phyloP scores from a whole-genome alignment of 1,284 basidiomycete species.

The Quambalaria eucalypti region DNA sequence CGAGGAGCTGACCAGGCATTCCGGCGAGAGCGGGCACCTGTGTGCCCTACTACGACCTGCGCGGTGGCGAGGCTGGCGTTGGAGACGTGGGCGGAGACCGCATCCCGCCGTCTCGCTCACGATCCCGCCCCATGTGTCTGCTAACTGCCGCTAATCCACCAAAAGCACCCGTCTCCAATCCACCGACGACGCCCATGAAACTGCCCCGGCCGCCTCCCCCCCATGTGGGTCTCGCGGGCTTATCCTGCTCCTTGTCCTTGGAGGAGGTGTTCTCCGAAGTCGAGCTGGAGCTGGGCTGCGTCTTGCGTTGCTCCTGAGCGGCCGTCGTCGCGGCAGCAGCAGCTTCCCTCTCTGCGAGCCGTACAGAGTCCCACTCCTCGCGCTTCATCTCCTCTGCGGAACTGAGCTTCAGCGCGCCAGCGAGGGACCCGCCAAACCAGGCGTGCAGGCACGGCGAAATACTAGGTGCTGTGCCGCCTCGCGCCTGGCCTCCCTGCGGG shows the following conservation, averaged over 20 bases:
- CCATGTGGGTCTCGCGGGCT: constrained; percentile 9
- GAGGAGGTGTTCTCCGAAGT: neutral
- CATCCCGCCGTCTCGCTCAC: too few relatives aligned
- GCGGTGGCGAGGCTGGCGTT: too few relatives aligned
- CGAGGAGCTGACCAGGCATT: too few relatives aligned
- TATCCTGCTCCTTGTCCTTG: neutral
- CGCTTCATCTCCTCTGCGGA: neutral
- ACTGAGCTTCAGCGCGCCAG: constrained; percentile 1
- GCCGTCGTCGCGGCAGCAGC: neutral
- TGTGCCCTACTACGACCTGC: too few relatives aligned
- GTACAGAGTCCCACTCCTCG: constrained; percentile 3
- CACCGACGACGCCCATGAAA: constrained; percentile 30
- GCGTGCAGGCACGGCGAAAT: constrained; percentile 3
- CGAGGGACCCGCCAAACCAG: constrained; percentile 13
- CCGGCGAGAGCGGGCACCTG: too few relatives aligned
- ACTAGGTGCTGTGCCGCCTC: neutral
- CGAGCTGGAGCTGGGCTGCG: neutral
- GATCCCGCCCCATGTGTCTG: constrained; percentile 22
- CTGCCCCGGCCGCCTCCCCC: constrained; percentile 14
- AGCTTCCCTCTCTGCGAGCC: neutral
- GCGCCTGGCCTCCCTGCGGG: neutral
- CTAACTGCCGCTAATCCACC: constrained; percentile 27
- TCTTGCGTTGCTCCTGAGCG: neutral
- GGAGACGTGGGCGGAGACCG: too few relatives aligned
- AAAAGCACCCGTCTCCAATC: constrained; percentile 28